Conservation (phyloP, 2,329 filamentous ascomycete species). For the Trichoderma sp. region DNA sequence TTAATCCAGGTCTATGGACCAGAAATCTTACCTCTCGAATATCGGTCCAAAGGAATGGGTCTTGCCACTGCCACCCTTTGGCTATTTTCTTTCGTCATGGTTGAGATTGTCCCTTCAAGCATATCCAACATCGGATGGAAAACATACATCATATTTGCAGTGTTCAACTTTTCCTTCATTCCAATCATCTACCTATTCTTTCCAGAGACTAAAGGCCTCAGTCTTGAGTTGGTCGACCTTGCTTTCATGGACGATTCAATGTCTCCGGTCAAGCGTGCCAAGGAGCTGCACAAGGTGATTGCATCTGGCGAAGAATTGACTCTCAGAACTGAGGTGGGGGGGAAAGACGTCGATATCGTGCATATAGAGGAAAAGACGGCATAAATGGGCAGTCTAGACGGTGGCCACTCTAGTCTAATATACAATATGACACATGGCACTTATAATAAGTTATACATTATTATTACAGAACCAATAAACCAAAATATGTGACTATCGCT, state of each 20-base stretch:
- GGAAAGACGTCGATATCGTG: neutral
- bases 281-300: slow-evolving; percentile 8
- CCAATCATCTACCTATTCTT: slow-evolving; percentile 33
- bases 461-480: neutral
- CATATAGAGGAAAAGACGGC: neutral
- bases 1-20: slow-evolving; percentile 25
- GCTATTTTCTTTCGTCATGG: slow-evolving; percentile 35
- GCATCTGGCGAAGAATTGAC: slow-evolving; percentile 6
- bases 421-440: neutral
- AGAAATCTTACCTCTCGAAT: slow-evolving; percentile 33
- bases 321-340: neutral
- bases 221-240: slow-evolving; percentile 44
- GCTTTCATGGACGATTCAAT: slow-evolving; percentile 26
- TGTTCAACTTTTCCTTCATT: slow-evolving; percentile 30
- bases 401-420: neutral
- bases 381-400: neutral
- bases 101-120: slow-evolving; percentile 24
- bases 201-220: slow-evolving; percentile 33
- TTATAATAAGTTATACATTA: neutral
- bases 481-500: neutral
- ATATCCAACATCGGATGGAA: slow-evolving; percentile 29
- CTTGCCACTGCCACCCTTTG: slow-evolving; percentile 36
- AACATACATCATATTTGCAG: slow-evolving; percentile 32
- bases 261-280: slow-evolving; percentile 11
- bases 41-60: slow-evolving; percentile 34